Evolutionary conservation across 2,329 filamentous ascomycete genomes (phyloP).

Genomic region (Penicillium sp.): DNA sequence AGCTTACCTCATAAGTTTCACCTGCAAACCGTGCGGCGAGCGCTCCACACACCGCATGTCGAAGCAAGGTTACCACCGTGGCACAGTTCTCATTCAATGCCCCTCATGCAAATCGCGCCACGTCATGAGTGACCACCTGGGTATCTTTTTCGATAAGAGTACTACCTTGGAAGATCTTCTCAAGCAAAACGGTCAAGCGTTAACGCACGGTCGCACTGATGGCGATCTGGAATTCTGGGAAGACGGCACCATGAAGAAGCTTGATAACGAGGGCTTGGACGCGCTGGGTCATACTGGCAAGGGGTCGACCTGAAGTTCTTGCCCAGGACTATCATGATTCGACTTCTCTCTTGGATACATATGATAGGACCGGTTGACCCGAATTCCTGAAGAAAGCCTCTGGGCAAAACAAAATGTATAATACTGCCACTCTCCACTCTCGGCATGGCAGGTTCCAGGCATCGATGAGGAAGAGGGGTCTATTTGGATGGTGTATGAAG

Average conservation of each 20-base stretch:
- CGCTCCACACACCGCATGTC: conserved; percentile 83
- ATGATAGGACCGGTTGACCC: too few relatives aligned
- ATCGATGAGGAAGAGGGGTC: conserved; percentile 12
- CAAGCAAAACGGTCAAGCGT: conserved; percentile 57
- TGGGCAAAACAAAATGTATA: conserved; percentile 13
- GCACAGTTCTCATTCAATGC: conserved; percentile 84
- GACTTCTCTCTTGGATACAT: too few relatives aligned
- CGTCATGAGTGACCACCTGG: conserved; percentile 86
- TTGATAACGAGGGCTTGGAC: conserved; percentile 12
- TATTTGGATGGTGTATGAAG: conserved; percentile 11
- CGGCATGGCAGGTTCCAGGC: conserved; percentile 27
- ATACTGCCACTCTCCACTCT: conserved; percentile 22
- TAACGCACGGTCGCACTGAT: conserved; percentile 74
- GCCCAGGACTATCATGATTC: too few relatives aligned
- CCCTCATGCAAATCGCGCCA: conserved; percentile 83
- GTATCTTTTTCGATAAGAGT: conserved; percentile 51
- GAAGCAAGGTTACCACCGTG: conserved; percentile 92
- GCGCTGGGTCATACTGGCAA: too few relatives aligned
- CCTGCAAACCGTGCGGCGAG: conserved; percentile 77
- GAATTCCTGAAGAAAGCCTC: too few relatives aligned
- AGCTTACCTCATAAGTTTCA: conserved; percentile 85
- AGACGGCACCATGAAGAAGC: conserved; percentile 55
- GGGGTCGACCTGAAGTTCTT: too few relatives aligned
- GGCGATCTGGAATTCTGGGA: conserved; percentile 94
- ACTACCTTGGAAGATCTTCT: conserved; percentile 46